Evolutionary conservation across 805 yeast genomes (phyloP).

Genomic region (Ogataea glucozyma): DNA sequence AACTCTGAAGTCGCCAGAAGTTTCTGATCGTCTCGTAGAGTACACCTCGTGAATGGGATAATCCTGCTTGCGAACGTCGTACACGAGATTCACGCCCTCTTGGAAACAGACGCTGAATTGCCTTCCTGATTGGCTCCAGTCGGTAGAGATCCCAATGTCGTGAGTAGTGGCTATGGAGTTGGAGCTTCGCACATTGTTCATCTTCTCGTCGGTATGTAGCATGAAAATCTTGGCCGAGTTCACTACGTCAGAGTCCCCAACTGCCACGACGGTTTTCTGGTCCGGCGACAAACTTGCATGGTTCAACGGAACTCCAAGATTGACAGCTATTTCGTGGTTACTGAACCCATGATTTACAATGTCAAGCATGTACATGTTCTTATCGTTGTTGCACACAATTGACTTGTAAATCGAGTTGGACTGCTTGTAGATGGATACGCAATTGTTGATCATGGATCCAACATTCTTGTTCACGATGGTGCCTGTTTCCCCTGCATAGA

Average conservation of each 20-base stretch:
- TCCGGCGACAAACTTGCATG: conserved; percentile 72
- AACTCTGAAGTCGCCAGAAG: conserved; percentile 41
- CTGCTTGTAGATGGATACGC: conserved; percentile 56
- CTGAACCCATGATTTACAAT: conserved; percentile 48
- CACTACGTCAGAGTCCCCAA: conserved; percentile 58
- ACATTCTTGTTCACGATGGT: conserved; percentile 52
- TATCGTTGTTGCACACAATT: conserved; percentile 82
- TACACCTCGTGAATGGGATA: conserved; percentile 54
- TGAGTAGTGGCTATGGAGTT: conserved; percentile 48
- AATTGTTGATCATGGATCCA: conserved; percentile 83
- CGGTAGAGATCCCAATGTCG: conserved; percentile 82
- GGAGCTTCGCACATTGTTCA: conserved; percentile 36
- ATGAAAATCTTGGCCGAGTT: conserved; percentile 59
- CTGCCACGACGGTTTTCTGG: conserved; percentile 54
- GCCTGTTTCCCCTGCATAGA: conserved; percentile 53
- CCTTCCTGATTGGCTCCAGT: conserved; percentile 73
- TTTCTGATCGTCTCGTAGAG: conserved; percentile 62
- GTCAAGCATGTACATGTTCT: conserved; percentile 63
- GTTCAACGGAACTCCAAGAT: conserved; percentile 68
- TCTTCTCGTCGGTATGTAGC: conserved; percentile 43
- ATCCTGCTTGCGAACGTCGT: conserved; percentile 66
- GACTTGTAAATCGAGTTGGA: conserved; percentile 51
- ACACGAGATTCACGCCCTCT: conserved; percentile 76
- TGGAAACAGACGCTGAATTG: conserved; percentile 82
- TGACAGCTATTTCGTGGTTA: conserved; percentile 33